Base-by-base conservation (phyloP, 345 rosid species). In the Salix caprea region DNA sequence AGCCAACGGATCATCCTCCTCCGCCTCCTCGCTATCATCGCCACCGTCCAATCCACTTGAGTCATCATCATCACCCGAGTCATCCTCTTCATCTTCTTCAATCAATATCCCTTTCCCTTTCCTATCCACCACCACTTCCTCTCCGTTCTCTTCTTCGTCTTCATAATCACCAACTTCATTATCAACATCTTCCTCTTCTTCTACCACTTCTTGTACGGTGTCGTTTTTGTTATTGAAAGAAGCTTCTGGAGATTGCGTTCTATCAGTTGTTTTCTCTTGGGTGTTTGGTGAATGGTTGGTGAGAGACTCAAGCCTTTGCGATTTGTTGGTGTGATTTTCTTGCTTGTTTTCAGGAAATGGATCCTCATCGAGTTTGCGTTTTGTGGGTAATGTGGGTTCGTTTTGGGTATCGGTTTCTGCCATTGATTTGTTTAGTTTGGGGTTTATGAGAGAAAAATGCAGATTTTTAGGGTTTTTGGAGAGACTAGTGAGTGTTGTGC, bases 1-100 rank as follows among this genome's bases (percentile, higher is more conserved):
- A 10, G 98, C 92, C 80, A 96, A 79, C 2, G 98, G 97, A 88
- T 95, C 98, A 30, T 95, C 98, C 7, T 96, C 90, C 70, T 95
- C 98, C 5, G 93, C 90, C 64, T 87, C 83, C 74, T 93, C 96
- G 72, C 89, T 87, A 30, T 39, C 60, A 62, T 80, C 82, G n/a
- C 82, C 91, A 18, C 76, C 87, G 2, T 80, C 88, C 16, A 86
- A 84, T 74, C 83, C 88, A 70, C 74, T 74, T 40, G 44, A 40
- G 10, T 40, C 44, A 0, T 40, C 87, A 13, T 81, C 88, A 26
- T 80, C 87, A 24, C 84, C 83, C 0, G 81, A 50, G 0, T 64
- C 44, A 1, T 69, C 65, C 5, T 83, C 89, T 4, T 72, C 83
- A 0, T 88, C 93, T 21, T 84, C 88, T 54, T 73, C 86, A 68